Percentiles rank a stretch among this genome's conserved stretches.
Evolutionary conservation across 1,139 yeast species (phyloP).

Genomic region (Debaryomycetaceae sp.): DNA sequence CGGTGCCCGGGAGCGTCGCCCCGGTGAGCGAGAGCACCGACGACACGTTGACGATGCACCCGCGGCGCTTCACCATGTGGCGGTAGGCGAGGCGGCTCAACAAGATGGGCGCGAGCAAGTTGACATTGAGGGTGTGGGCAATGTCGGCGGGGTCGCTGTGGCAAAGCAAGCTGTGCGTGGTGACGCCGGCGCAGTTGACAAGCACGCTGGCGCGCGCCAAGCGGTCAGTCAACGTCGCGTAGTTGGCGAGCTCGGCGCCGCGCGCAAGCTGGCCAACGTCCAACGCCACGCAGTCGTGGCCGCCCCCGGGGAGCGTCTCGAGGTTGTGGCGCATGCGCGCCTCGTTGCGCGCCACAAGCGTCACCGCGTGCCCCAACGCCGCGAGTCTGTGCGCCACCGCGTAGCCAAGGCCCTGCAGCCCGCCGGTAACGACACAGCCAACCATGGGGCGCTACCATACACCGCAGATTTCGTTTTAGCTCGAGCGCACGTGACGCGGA

Average conservation of each 20-base stretch:
- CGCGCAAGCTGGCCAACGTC: conserved; percentile 36
- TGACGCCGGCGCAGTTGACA: conserved; percentile 79
- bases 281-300: conserved; percentile 46
- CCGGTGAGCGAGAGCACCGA: conserved; percentile 57
- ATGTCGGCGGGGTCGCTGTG: conserved; percentile 43
- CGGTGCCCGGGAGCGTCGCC: conserved; percentile 52
- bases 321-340: conserved; percentile 30
- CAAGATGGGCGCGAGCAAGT: conserved; percentile 63
- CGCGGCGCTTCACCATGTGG: conserved; percentile 40
- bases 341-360: conserved; percentile 56
- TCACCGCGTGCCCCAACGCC: conserved; percentile 54
- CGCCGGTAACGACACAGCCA: conserved; percentile 69
- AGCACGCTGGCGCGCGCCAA: conserved; percentile 39
- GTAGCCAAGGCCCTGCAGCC: conserved; percentile 78
- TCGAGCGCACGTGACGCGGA: too few relatives aligned
- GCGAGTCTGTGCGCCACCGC: conserved; percentile 61
- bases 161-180: conserved; percentile 57
- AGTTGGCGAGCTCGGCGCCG: conserved; percentile 6
- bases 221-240: conserved; percentile 13
- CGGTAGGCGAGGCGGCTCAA: conserved; percentile 42
- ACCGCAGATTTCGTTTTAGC: too few relatives aligned
- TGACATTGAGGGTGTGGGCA: conserved; percentile 48
- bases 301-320: conserved; percentile 25
- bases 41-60: conserved; percentile 56
- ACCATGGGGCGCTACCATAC: too few relatives aligned